Base-by-base conservation (phyloP, 306 rosid genomes). In the Citrullus amarus region DNA sequence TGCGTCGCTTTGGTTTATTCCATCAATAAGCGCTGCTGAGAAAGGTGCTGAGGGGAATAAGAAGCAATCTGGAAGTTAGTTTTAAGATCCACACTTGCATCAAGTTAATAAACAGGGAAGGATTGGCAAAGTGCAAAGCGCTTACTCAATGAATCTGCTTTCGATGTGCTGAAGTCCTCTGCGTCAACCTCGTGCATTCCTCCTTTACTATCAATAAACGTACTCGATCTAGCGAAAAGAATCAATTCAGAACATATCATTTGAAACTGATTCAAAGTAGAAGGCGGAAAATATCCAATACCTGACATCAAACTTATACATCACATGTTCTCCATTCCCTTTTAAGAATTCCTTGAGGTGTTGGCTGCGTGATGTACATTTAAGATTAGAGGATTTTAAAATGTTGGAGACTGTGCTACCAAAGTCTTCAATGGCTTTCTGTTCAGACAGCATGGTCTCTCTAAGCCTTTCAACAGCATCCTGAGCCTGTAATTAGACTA, bases 281-380 rank as follows among this genome's bases (percentile, higher is more conserved):
- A 10, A 5, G 12, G 50, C 6, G 54, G 5, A 10, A 4, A 18
- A n/a, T n/a, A 8, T 41, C 17, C 32, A 82, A 68, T 90, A 88
- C 98, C 97, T 94, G 66, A 85, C 84, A 77, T 87, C 85, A 84
- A 95, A 89, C 83, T 84, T 89, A 80, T 87, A 89, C 15, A 89
- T 78, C 13, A 86, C 69, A 69, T 87, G 88, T 51, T 41, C 79
- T 81, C 66, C 92, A 55, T 83, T 56, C 28, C 79, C 93, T 46
- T 79, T 89, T 84, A 95, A 38, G 53, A 95, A 82, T 77, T 84
- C 86, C 71, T 87, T 84, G 34, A 95, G 95, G 86, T 80, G 86
- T 84, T 82, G 87, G 68, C 88, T 78, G 59, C 96, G 84, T 2
- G 92, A 89, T 77, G 92, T 81, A 76, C 53, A 11, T 78, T 84